Evolutionary conservation across 495 filamentous ascomycete species (phyloP), one percentile per base, ranked within the genome.

Genomic region (Neurospora sublineolata): DNA sequence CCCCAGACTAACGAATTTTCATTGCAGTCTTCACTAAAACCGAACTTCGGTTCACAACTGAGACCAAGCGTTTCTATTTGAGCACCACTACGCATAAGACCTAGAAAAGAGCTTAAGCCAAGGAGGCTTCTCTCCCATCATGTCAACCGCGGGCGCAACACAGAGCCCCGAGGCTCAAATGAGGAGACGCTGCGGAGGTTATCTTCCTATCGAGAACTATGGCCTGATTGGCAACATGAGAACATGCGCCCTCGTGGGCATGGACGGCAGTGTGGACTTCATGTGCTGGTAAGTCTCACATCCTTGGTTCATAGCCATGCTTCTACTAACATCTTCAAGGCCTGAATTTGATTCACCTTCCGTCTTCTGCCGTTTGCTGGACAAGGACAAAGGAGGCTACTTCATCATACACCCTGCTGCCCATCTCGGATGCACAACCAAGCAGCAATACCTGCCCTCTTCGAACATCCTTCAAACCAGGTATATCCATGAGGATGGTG

Each of bases 221-320:
- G 90, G 90, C 38, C 81, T 93, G 72, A 90, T 92, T 76, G 90
- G 90, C 16, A 91, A 92, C 76, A 91, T 92, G 90, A 84, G 88
- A 75, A 92, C 90, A n/a, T 90, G 88, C 80, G 90, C 90, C 30
- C 81, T 93, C 37, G 85, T 91, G 39, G 89, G 88, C 77, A 89
- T 90, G 76, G 88, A 89, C 72, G 90, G 90, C 16, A 89, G 88
- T 74, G 76, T 92, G 74, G 90, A 92, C 79, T 92, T 87, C 75
- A 91, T 93, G 89, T 93, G 90, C 77, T 93, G 90, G 87, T 87
- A 73, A 81, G 83, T 79, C 58, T 42, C 8, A 64, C 38, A 1
- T 18, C n/a, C 14, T 71, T 36, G 44, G 16, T 16, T 69, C 12
- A 12, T 23, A 67, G 40, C 18, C 37, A 27, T 16, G 12, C 20